A percentile compares a stretch with the other conserved stretches of the same genome.
Conservation (phyloP, 345 rosid genomes). For the Rhizophora mangle region DNA sequence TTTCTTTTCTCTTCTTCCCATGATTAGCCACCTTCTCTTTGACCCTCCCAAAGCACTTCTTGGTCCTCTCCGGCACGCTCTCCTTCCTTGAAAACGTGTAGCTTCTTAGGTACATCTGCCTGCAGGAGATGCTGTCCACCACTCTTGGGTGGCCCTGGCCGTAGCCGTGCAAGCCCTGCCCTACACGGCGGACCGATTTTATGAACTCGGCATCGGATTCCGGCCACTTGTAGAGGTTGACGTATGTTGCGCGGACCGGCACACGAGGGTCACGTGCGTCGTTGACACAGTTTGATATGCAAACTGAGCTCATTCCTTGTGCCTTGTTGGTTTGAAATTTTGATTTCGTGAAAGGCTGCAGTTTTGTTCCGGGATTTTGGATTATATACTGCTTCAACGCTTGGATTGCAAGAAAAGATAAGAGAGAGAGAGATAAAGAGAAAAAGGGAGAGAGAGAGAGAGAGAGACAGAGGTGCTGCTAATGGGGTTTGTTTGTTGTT, state of each 20-base stretch:
- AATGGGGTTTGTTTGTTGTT: background rate
- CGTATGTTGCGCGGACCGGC: slow-evolving; percentile 1
- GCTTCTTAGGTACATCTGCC: slow-evolving; percentile 84
- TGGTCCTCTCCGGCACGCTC: slow-evolving; percentile 28
- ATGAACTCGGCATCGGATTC: slow-evolving; percentile 69
- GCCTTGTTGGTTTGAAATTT: background rate
- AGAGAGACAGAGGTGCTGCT: no score
- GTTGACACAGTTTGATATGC: slow-evolving; percentile 10
- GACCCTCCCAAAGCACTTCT: slow-evolving; percentile 41
- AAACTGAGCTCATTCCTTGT: background rate
- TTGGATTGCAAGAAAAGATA: slow-evolving; percentile 1
- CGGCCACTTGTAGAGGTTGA: slow-evolving; percentile 65
- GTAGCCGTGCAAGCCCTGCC: slow-evolving; percentile 14
- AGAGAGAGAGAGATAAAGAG: background rate
- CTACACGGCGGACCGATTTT: slow-evolving; percentile 34
- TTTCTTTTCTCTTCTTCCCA: slow-evolving; percentile 18
- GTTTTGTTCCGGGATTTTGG: background rate
- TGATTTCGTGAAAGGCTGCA: background rate
- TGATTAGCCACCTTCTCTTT: slow-evolving; percentile 22
- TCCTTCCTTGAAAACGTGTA: slow-evolving; percentile 68
- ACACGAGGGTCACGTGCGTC: slow-evolving; percentile 8
- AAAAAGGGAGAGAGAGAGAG: background rate
- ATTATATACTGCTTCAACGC: background rate
- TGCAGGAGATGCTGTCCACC: slow-evolving; percentile 76
- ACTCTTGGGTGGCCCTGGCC: slow-evolving; percentile 41